These are phyloP conservation scores for Trichothecium sympodiale DNA, from an alignment of 2,329 filamentous ascomycete genomes.

Conservation along the genomic window DNA sequence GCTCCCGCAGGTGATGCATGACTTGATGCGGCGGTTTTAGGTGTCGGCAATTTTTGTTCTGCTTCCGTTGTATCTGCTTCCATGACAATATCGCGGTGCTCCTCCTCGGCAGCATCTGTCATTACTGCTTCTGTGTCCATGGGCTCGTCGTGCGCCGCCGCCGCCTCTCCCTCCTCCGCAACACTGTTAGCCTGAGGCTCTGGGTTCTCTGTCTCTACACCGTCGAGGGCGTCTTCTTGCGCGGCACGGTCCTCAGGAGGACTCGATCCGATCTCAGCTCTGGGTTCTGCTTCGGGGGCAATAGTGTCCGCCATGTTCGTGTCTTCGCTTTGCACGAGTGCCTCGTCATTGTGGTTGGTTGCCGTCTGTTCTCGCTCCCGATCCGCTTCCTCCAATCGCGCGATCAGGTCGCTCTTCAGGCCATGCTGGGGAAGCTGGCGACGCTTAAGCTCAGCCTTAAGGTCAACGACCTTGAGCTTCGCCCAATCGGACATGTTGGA, in stretches of 20 bases:
- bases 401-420: slow-evolving; percentile 60
- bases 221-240: not conserved
- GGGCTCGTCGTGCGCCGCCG: slow-evolving; percentile 1
- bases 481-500: slow-evolving; percentile 38
- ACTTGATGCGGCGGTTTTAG: no score
- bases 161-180: not conserved
- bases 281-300: slow-evolving; percentile 1
- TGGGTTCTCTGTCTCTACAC: slow-evolving; percentile 2
- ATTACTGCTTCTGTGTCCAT: no score
- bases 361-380: slow-evolving; percentile 6
- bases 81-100: no score
- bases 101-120: no score
- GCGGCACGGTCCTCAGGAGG: not conserved
- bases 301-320: slow-evolving; percentile 3
- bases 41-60: no score
- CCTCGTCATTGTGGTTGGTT: slow-evolving; percentile 8
- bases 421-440: slow-evolving; percentile 60
- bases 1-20: no score
- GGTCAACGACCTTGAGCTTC: slow-evolving; percentile 60
- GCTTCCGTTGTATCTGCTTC: no score
- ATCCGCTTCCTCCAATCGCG: slow-evolving; percentile 42
- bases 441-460: slow-evolving; percentile 63
- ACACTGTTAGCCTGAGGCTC: no score
- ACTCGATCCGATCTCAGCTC: not conserved
- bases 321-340: slow-evolving; percentile 2